Percentiles rank a stretch among this genome's conserved stretches.
Conservation (phyloP, 148 eudicot species). For the Drosera capensis region DNA sequence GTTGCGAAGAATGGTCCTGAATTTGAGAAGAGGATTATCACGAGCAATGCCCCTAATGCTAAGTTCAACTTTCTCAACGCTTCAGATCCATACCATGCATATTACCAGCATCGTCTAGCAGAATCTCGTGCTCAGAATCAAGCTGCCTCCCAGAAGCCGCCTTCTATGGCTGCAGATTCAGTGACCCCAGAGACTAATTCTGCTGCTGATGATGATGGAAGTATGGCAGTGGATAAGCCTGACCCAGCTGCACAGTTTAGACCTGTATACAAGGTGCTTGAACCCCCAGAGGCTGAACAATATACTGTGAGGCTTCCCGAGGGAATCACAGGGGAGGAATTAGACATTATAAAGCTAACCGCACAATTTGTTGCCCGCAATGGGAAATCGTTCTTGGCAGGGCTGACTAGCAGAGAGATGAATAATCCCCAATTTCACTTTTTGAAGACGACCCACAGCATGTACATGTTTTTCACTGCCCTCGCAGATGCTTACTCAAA, state of each 20-base stretch:
- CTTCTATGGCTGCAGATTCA: constrained; percentile 21
- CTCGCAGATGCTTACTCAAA: constrained; percentile 78
- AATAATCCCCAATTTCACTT: constrained; percentile 63
- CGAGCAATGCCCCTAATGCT: constrained; percentile 47
- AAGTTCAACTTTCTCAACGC: constrained; percentile 55
- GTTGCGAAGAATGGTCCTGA: constrained; percentile 77
- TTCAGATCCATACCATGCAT: constrained; percentile 73
- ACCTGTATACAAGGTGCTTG: constrained; percentile 51
- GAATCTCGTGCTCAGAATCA: constrained; percentile 51
- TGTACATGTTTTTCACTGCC: constrained; percentile 71
- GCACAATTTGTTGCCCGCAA: constrained; percentile 73
- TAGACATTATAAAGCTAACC: constrained; percentile 70
- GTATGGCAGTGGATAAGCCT: constrained; percentile 16
- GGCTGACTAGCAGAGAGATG: constrained; percentile 51
- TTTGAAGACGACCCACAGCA: constrained; percentile 65
- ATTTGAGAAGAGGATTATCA: constrained; percentile 61
- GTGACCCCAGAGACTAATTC: constrained; percentile 20
- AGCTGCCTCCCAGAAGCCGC: constrained; percentile 19
- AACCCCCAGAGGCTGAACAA: constrained; percentile 73
- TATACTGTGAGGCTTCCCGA: constrained; percentile 72
- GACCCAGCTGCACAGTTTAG: constrained; percentile 62
- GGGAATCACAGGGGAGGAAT: constrained; percentile 74
- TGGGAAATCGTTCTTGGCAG: constrained; percentile 61
- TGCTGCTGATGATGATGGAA: constrained; percentile 10
- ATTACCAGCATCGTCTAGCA: constrained; percentile 54